Conservation (phyloP, 768 basidiomycete genomes). For the Cytidiella melzeri region DNA sequence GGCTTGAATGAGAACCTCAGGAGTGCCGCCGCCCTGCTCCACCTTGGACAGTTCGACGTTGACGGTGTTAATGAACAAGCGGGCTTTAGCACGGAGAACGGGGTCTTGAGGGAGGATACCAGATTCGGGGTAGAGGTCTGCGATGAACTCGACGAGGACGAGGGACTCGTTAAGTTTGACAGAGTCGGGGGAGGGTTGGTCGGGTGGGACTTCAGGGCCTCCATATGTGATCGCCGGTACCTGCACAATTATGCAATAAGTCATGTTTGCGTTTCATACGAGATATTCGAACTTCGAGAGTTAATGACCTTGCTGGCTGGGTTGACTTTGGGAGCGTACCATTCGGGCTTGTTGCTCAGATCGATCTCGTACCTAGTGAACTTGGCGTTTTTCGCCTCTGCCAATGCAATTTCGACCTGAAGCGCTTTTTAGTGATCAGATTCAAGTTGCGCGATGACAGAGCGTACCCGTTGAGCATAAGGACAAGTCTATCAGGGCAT, state of each 20-base stretch:
- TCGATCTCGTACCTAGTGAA: constrained; percentile 54
- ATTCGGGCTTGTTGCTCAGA: constrained; percentile 58
- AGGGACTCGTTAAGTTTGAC: constrained; percentile 59
- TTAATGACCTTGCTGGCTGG: constrained; percentile 63
- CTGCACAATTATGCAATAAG: constrained; percentile 25
- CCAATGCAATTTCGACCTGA: constrained; percentile 56
- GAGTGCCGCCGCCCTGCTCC: constrained; percentile 28
- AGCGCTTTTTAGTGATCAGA: too few relatives aligned
- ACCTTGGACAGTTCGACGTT: constrained; percentile 38
- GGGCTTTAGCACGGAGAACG: constrained; percentile 48
- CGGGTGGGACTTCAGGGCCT: constrained; percentile 48
- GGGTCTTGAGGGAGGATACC: constrained; percentile 49
- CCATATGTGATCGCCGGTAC: constrained; percentile 59
- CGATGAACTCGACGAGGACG: constrained; percentile 60
- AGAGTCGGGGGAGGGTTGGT: constrained; percentile 54
- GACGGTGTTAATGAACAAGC: constrained; percentile 57
- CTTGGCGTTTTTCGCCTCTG: constrained; percentile 40
- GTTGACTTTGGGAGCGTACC: constrained; percentile 63
- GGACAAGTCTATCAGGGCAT: constrained; percentile 61
- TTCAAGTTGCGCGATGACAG: too few relatives aligned
- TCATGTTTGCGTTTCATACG: background rate
- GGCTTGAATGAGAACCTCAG: constrained; percentile 35
- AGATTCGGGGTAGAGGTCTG: constrained; percentile 48
- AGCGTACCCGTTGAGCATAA: constrained; percentile 48
- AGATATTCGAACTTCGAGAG: constrained; percentile 7